Percentiles rank a stretch among this genome's conserved stretches.
These are phyloP conservation scores for Nothophoma quercina DNA, from an alignment of 2,329 filamentous ascomycete genomes.

Conservation along the genomic window DNA sequence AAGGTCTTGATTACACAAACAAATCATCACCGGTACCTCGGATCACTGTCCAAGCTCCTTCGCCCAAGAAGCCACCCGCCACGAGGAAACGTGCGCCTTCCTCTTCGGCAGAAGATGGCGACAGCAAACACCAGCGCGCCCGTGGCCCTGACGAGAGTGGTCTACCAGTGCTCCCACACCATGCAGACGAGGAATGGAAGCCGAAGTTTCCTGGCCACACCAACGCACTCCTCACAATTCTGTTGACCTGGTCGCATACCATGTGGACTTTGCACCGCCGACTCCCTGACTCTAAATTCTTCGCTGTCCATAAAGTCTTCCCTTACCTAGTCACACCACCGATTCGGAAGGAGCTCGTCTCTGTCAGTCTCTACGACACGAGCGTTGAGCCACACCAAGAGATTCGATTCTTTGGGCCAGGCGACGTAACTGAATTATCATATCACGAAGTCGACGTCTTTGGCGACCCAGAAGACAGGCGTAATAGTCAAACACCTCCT, in stretches of 20 bases:
- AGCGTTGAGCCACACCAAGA: slow-evolving; percentile 25
- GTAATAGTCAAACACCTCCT: neutral
- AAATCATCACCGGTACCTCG: neutral
- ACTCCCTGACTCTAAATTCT: slow-evolving; percentile 15
- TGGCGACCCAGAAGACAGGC: neutral
- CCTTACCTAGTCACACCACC: slow-evolving; percentile 22
- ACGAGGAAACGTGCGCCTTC: slow-evolving; percentile 18
- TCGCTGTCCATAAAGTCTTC: slow-evolving; percentile 28
- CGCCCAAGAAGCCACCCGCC: neutral
- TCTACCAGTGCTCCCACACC: slow-evolving; percentile 15
- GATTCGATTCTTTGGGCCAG: slow-evolving; percentile 27
- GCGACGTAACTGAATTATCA: slow-evolving; percentile 20
- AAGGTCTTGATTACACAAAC: too few species aligned
- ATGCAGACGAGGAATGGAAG: slow-evolving; percentile 7
- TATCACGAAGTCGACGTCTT: slow-evolving; percentile 38
- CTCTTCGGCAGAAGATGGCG: too few species aligned
- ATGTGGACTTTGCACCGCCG: slow-evolving; percentile 20
- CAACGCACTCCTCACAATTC: slow-evolving; percentile 20
- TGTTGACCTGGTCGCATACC: slow-evolving; percentile 30
- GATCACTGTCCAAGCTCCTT: slow-evolving; percentile 12
- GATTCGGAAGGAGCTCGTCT: slow-evolving; percentile 20
- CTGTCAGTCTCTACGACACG: slow-evolving; percentile 32
- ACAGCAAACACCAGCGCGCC: too few species aligned
- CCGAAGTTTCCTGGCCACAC: slow-evolving; percentile 27
- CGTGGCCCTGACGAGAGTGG: slow-evolving; percentile 8